Evolutionary conservation across 148 eudicot genomes (phyloP), one percentile per base, ranked within the genome.

Genomic region (Rhododendron simsii): DNA sequence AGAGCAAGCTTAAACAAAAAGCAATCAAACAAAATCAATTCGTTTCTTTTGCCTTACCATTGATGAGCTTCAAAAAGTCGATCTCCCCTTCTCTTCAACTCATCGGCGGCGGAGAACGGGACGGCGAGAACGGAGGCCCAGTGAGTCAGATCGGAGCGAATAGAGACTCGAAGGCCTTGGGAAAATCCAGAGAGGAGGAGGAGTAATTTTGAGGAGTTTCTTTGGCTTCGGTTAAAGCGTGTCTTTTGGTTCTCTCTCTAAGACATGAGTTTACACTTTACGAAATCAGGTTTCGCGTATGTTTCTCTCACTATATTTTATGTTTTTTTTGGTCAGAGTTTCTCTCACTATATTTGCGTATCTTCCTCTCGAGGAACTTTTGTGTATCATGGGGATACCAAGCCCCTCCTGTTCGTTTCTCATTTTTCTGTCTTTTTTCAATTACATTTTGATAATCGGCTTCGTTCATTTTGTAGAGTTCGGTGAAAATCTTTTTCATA

Each of bases 71-170:
- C 12, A 5, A 8, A 28, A 82, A 78, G 53, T 77, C 80, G 88
- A 88, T 88, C 88, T 88, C 86, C 87, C 88, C 18, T 81, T 23
- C 87, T 86, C 83, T 78, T 85, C 91, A 90, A 83, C 86, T 90
- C 90, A 91, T 89, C 80, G 69, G 23, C 85, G n/a, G 23, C 69
- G 77, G 85, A 82, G 87, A 81, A 77, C 51, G 65, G 82, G 78
- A 45, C 80, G 81, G 13, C 78, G 86, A 84, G 47, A 83, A 85
- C 65, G 67, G 76, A 8, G 80, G 84, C 88, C 86, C 85, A 12
- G 85, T 45, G 89, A 85, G 89, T 81, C 91, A 91, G 93, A 91
- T 90, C 92, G 89, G 90, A 86, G 80, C 35, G 51, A 82, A 61
- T 67, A 75, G 65, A 41, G 65, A 59, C 81, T 28, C 13, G 28